Conservation (phyloP, 495 filamentous ascomycete species). For the Endocarpon pusillum region DNA sequence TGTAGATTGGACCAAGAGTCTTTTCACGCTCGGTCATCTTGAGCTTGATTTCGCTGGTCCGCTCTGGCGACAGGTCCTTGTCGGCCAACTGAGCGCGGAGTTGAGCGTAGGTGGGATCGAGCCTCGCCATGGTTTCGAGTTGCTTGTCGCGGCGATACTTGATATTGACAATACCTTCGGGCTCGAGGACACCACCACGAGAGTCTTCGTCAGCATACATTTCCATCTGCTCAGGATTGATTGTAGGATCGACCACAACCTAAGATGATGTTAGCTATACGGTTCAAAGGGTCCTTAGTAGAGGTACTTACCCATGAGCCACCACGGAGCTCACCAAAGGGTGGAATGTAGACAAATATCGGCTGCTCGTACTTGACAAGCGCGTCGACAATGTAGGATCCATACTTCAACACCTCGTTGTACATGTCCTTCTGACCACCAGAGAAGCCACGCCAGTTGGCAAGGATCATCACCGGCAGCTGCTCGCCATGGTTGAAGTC, state of each 20-base stretch:
- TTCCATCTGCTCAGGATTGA: conserved; percentile 92
- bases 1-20: conserved; percentile 77
- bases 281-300: conserved; percentile 1
- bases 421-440: conserved; percentile 99
- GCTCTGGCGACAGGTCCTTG: conserved; percentile 48
- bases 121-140: conserved; percentile 91
- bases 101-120: conserved; percentile 67
- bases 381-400: conserved; percentile 95
- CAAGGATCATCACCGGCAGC: conserved; percentile 94
- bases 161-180: conserved; percentile 95
- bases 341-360: conserved; percentile 96
- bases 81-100: conserved; percentile 63
- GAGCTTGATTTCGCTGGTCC: conserved; percentile 60
- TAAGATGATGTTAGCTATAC: conserved; percentile 19
- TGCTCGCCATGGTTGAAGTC: conserved; percentile 99
- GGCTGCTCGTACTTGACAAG: conserved; percentile 97
- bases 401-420: conserved; percentile 98
- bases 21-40: conserved; percentile 80
- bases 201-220: conserved; percentile 98
- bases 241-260: conserved; percentile 95
- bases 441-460: conserved; percentile 99
- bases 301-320: conserved; percentile 65
- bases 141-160: conserved; percentile 97
- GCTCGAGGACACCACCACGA: conserved; percentile 92
- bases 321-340: conserved; percentile 90